A percentile compares a stretch with the other conserved stretches of the same genome.
These are phyloP conservation scores for Aspergillus phoenicis DNA, from an alignment of 2,329 filamentous ascomycete genomes.

Conservation along the genomic window DNA sequence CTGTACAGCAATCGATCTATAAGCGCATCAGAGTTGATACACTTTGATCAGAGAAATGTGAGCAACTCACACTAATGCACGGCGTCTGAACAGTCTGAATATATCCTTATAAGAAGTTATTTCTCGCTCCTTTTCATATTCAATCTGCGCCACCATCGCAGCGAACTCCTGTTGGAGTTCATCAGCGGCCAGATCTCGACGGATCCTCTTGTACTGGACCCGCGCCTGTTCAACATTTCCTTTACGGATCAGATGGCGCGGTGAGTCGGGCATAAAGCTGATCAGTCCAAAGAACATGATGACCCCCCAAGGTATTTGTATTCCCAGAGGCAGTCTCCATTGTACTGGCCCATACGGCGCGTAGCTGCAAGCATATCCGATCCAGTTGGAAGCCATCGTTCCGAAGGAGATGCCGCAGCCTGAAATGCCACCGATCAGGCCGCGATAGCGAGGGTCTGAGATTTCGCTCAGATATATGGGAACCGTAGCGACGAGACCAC, in stretches of 20 bases:
- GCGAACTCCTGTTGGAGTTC: conserved; percentile 56
- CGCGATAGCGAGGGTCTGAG: conserved; percentile 51
- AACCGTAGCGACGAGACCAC: conserved; percentile 55
- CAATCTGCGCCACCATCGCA: conserved; percentile 58
- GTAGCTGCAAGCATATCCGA: conserved; percentile 58
- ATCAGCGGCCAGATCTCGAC: conserved; percentile 49
- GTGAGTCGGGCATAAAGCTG: conserved; percentile 61
- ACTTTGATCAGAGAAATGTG: neutral
- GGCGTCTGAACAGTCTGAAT: conserved; percentile 54
- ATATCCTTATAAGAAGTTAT: conserved; percentile 56
- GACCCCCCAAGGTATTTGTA: conserved; percentile 60
- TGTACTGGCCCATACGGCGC: conserved; percentile 56
- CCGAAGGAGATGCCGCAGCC: conserved; percentile 60
- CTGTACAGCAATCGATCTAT: conserved; percentile 56
- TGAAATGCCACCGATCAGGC: conserved; percentile 58
- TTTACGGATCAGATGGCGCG: conserved; percentile 55
- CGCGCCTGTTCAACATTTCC: conserved; percentile 55
- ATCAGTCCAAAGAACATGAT: conserved; percentile 57
- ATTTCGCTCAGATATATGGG: conserved; percentile 61
- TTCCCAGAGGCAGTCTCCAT: conserved; percentile 58
- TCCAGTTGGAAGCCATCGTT: conserved; percentile 61
- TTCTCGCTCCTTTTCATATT: conserved; percentile 61
- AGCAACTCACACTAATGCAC: conserved; percentile 51
- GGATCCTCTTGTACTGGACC: conserved; percentile 52
- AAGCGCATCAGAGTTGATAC: conserved; percentile 13